Evolutionary conservation across 2,329 filamentous ascomycete species (phyloP), one percentile per base, ranked within the genome.

Genomic region (Fusarium nematophilum): DNA sequence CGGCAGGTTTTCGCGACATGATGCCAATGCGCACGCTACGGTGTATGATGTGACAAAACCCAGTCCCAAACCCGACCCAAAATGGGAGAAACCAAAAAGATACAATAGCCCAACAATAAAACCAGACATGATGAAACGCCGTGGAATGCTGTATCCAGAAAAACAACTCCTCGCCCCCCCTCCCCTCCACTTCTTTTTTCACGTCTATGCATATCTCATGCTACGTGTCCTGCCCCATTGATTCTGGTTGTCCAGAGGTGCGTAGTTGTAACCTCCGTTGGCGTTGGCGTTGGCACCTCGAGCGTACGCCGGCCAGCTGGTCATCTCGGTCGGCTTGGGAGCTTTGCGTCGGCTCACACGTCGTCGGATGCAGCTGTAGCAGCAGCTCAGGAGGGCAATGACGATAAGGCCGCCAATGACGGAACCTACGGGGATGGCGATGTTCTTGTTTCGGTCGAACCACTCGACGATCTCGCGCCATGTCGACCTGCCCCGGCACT

Each of bases 381-480:
- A 82, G 76, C 92, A 97, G 70, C 83, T 83, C 9, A 89, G 64
- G 44, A 97, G 78, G 27, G 83, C 81, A 38, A 97, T 73, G 14
- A 96, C 70, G 6, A 96, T 68, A 6, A 97, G 79, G 6, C 84
- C 86, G 40, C 92, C 94, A 13, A 96, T 80, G 9, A 87, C 90
- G 39, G 81, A 80, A 5, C 84, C 86, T 9, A 98, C 79, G 18
- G 91, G 93, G 62, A 98, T 97, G 63, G 96, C 90, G 59, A 98
- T 85, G 46, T 85, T 78, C 75, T 90, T 90, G 79, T 98, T 88
- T 63, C 88, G 77, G 21, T 85, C 78, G 73, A 98, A 88, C 90
- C 92, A 97, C 57, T 83, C 83, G 48, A 79, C 80, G 60, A 96
- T 88, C 76, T 93, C 88, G 59, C 87, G 88, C 66, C 82, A 82